phyloP scores from a whole-genome alignment of 116 monocot species.

The Cymodocea nodosa region DNA sequence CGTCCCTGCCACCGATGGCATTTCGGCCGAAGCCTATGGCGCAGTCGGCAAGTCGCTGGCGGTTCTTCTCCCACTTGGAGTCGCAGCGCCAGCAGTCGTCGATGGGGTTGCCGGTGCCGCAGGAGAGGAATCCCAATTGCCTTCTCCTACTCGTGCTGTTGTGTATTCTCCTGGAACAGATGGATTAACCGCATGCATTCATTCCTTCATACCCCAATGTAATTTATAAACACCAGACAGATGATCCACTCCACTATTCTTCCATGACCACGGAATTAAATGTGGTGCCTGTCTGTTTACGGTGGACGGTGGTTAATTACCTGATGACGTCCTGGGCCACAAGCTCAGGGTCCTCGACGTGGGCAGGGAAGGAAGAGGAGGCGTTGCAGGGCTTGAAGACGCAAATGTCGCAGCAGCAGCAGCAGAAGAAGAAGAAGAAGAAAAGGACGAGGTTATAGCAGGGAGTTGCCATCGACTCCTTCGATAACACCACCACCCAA shows the following conservation, averaged over 20 bases:
- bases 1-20: constrained; percentile 43
- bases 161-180: constrained; percentile 20
- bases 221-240: not conserved
- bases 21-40: constrained; percentile 56
- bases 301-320: too few species aligned
- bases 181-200: too few species aligned
- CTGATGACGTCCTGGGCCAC: constrained; percentile 34
- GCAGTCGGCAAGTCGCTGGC: constrained; percentile 45
- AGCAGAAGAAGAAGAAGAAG: constrained; percentile 3
- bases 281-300: too few species aligned
- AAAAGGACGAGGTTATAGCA: constrained; percentile 2
- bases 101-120: constrained; percentile 50
- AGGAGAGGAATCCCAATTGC: constrained; percentile 27
- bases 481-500: too few species aligned
- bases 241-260: too few species aligned
- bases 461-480: too few species aligned
- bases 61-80: constrained; percentile 34
- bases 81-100: constrained; percentile 73
- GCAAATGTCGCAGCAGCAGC: not conserved
- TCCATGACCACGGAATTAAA: too few species aligned
- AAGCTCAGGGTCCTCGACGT: constrained; percentile 28
- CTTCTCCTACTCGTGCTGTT: constrained; percentile 22
- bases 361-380: constrained; percentile 8
- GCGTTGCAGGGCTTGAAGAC: not conserved
- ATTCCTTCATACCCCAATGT: not conserved